Conservation (phyloP, 805 yeast species). For the Peterozyma toletana region DNA sequence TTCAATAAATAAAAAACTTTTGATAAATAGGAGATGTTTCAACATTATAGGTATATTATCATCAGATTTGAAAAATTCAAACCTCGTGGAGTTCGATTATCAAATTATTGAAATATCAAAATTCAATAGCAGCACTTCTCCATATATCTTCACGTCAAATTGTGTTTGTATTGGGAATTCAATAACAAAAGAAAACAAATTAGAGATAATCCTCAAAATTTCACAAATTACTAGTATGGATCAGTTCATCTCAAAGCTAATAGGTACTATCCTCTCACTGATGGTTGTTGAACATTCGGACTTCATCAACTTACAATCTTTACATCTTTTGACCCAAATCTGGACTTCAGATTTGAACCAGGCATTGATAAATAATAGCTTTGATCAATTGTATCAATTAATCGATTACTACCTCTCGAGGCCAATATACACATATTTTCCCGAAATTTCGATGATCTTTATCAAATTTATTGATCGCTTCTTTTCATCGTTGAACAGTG, state of each 20-base stretch:
- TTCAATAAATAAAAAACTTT: neutral
- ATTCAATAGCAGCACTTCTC: neutral
- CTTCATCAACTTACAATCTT: neutral
- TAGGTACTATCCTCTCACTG: neutral
- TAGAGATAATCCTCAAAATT: neutral
- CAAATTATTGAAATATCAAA: neutral
- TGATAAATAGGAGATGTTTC: neutral
- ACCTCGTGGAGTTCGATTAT: neutral
- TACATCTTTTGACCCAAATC: neutral
- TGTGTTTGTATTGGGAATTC: conserved; percentile 3
- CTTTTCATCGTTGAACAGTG: too few species aligned
- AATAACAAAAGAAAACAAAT: neutral
- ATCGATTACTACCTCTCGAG: too few species aligned
- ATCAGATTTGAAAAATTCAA: neutral
- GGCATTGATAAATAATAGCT: too few species aligned
- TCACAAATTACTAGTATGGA: too few species aligned
- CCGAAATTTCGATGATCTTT: too few species aligned
- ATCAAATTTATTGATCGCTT: too few species aligned
- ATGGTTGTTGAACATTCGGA: neutral
- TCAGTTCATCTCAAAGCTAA: too few species aligned
- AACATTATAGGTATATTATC: conserved; percentile 2
- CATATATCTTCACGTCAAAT: neutral
- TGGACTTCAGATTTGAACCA: neutral
- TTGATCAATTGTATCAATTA: too few species aligned
- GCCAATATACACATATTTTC: too few species aligned